phyloP scores from a whole-genome alignment of 1,284 basidiomycete species.

The Ceratobasidium theobromae region DNA sequence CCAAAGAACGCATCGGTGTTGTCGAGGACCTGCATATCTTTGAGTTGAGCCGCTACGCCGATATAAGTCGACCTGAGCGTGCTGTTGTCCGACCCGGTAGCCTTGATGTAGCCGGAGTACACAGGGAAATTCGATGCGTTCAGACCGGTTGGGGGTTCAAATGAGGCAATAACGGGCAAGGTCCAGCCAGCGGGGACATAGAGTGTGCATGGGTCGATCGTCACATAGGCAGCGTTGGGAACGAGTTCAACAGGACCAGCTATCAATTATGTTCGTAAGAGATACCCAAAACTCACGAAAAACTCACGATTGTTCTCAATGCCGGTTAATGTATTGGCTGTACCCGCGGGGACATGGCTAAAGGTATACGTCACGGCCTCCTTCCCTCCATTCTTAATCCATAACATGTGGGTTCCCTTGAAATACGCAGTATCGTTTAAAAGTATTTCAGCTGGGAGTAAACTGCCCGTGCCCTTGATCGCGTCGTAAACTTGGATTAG shows the following conservation, averaged over 20 bases:
- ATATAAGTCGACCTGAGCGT: slow-evolving; percentile 37
- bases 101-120: slow-evolving; percentile 40
- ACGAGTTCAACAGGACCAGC: slow-evolving; percentile 39
- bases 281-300: not conserved
- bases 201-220: slow-evolving; percentile 37
- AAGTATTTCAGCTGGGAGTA: slow-evolving; percentile 61
- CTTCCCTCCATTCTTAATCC: slow-evolving; percentile 39
- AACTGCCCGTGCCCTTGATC: slow-evolving; percentile 54
- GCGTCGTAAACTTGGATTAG: slow-evolving; percentile 65
- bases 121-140: slow-evolving; percentile 41
- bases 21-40: slow-evolving; percentile 42
- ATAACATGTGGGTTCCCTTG: slow-evolving; percentile 36
- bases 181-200: slow-evolving; percentile 38
- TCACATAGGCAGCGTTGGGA: slow-evolving; percentile 38
- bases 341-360: slow-evolving; percentile 39
- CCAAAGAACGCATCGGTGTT: slow-evolving; percentile 38
- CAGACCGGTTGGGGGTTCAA: slow-evolving; percentile 40
- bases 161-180: slow-evolving; percentile 36
- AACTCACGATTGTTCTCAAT: slow-evolving; percentile 38
- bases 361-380: slow-evolving; percentile 38
- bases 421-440: slow-evolving; percentile 69
- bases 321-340: slow-evolving; percentile 49
- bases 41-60: slow-evolving; percentile 43
- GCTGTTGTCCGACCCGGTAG: slow-evolving; percentile 33
- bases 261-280: not conserved